Percentiles rank a stretch among this genome's conserved stretches.
These are phyloP conservation scores for Tagetes patula DNA, from an alignment of 129 eudicot genomes.

Conservation along the genomic window DNA sequence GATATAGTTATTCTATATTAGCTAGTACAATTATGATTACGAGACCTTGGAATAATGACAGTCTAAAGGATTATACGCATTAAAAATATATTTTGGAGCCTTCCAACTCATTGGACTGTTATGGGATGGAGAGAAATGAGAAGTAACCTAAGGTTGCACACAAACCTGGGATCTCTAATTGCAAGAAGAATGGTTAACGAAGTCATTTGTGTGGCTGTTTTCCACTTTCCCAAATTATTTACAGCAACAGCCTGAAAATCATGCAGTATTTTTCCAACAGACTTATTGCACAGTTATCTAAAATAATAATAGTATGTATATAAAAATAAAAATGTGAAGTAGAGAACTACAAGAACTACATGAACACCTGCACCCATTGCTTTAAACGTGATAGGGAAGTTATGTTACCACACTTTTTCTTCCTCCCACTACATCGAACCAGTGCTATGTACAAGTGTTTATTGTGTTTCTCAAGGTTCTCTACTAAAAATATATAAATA, in stretches of 20 bases:
- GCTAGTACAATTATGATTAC: not conserved
- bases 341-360: not conserved
- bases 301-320: not conserved
- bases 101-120: not conserved
- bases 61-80: not conserved
- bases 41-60: not conserved
- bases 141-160: not conserved
- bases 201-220: conserved; percentile 97
- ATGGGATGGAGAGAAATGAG: not conserved
- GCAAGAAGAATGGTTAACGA: conserved; percentile 80
- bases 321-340: not conserved
- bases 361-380: not conserved
- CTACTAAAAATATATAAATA: not conserved
- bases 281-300: not conserved
- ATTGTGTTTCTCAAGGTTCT: not conserved
- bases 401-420: not conserved
- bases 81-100: not conserved
- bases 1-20: not conserved
- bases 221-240: conserved; percentile 98
- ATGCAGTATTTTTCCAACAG: not conserved
- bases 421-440: not conserved
- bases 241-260: conserved; percentile 94
- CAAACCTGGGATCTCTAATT: conserved; percentile 79
- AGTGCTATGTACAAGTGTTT: not conserved
- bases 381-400: not conserved